A percentile compares a stretch with the other conserved stretches of the same genome.
phyloP scores from a whole-genome alignment of 805 yeast species.

The Torulaspora franciscae region DNA sequence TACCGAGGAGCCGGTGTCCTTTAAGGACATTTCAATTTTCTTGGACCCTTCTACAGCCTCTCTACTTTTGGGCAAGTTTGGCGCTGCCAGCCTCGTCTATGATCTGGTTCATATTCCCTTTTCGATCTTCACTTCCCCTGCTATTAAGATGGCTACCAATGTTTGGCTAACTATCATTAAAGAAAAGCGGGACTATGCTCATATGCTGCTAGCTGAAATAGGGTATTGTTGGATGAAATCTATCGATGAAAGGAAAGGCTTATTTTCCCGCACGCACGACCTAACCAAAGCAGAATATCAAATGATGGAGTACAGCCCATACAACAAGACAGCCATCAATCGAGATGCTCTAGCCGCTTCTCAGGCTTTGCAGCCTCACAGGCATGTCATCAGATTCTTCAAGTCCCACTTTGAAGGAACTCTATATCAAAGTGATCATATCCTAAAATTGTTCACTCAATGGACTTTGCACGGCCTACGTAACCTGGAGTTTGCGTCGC shows the following conservation, averaged over 20 bases:
- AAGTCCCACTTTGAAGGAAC: constrained; percentile 77
- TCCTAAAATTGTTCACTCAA: constrained; percentile 63
- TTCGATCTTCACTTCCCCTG: constrained; percentile 50
- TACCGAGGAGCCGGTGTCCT: constrained; percentile 21
- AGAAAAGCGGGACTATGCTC: constrained; percentile 55
- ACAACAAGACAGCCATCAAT: constrained; percentile 56
- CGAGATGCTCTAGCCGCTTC: constrained; percentile 48
- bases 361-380: constrained; percentile 59
- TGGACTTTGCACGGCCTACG: constrained; percentile 53
- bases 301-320: constrained; percentile 86
- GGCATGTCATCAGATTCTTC: constrained; percentile 60
- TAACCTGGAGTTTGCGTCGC: constrained; percentile 53
- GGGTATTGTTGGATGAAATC: constrained; percentile 64
- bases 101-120: constrained; percentile 69
- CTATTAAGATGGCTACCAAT: constrained; percentile 62
- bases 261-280: constrained; percentile 57
- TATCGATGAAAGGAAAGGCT: constrained; percentile 54
- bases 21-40: constrained; percentile 38
- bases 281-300: constrained; percentile 53
- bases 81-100: constrained; percentile 39
- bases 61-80: constrained; percentile 36
- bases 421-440: constrained; percentile 62
- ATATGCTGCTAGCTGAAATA: constrained; percentile 63
- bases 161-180: constrained; percentile 77
- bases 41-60: constrained; percentile 44